Conservation (phyloP, 208 protist genomes). For the Blechomonas ayalai region DNA sequence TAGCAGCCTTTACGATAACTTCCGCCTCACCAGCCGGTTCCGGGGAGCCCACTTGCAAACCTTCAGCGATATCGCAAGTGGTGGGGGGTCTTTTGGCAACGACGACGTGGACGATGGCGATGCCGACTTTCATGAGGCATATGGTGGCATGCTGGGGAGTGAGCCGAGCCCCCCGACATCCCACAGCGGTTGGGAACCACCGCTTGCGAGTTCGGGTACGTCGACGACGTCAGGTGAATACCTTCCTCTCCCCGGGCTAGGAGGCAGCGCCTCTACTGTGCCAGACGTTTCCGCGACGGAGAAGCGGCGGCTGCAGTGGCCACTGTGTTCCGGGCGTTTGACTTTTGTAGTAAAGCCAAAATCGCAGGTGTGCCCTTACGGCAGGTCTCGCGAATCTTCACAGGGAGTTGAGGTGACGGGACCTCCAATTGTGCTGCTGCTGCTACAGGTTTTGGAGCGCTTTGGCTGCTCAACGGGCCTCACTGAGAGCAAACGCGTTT, state of each 20-base stretch:
- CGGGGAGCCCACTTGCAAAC: too few species aligned
- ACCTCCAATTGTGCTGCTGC: constrained; percentile 36
- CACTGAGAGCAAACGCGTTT: background rate
- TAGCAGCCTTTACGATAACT: constrained; percentile 9
- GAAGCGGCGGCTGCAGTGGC: constrained; percentile 25
- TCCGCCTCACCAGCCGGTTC: constrained; percentile 19
- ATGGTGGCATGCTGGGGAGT: constrained; percentile 34
- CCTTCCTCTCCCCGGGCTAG: background rate
- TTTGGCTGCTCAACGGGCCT: background rate
- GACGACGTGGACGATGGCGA: constrained; percentile 37
- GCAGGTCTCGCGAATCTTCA: constrained; percentile 1
- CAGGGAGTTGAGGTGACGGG: constrained; percentile 26
- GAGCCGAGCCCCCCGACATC: too few species aligned
- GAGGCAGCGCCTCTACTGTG: background rate
- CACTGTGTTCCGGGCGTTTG: constrained; percentile 21
- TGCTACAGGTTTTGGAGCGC: constrained; percentile 48
- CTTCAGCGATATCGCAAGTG: too few species aligned
- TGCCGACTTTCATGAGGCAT: constrained; percentile 32
- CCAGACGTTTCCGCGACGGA: background rate
- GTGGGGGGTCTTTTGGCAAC: constrained; percentile 36
- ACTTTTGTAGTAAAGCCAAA: constrained; percentile 25
- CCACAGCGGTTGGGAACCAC: too few species aligned
- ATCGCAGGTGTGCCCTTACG: too few species aligned
- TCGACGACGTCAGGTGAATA: constrained; percentile 2
- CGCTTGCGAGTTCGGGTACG: too few species aligned